Evolutionary conservation across 768 basidiomycete genomes (phyloP), one percentile per base, ranked within the genome.

Genomic region (Tylopilus vinaceipallidus): DNA sequence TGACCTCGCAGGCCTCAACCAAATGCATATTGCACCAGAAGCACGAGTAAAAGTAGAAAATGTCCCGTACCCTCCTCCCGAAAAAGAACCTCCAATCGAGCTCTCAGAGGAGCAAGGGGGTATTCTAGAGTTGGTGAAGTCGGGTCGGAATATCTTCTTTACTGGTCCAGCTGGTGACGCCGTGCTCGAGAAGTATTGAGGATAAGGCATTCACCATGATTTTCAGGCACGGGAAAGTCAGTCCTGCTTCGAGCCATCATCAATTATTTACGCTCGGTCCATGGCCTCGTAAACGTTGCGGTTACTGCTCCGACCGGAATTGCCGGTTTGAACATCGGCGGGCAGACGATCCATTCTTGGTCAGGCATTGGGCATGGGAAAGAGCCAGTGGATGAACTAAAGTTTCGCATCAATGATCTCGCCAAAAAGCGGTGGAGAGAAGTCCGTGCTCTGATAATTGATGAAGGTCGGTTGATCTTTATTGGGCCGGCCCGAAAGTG

Each of bases 271-370:
- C 72, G 60, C 55, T 72, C 53, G 54, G 71, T 60, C 7, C 27
- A 45, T 19, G 64, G 13, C 51, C 22, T 22, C 20, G 41, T 6
- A 6, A 29, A 53, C 23, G 64, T 88, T 20, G 85, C 79, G 3
- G 69, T 89, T 35, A 88, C 86, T 0, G 86, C 86, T 7, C 77
- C 82, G 2, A 82, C 81, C 11, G 81, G 81, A 6, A 76, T 83
- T 40, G 86, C 88, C 8, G 83, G 81, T 5, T 66, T 83, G 45
- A 88, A 87, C 55, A 86, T 90, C 42, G 82, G 82, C 2, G 87
- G 87, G 4, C 70, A 70, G 4, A 88, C 87, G 0, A 64, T 89
- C 4, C 85, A 88, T 46, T 81, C 81, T 3, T 82, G 74, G 71
- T 81, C 81, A 24, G 86, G 86, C 0, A 79, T 86, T 27, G 76